Base-by-base conservation (phyloP, 176 grass and related monocot genomes). In the Pontederia crassipes region DNA sequence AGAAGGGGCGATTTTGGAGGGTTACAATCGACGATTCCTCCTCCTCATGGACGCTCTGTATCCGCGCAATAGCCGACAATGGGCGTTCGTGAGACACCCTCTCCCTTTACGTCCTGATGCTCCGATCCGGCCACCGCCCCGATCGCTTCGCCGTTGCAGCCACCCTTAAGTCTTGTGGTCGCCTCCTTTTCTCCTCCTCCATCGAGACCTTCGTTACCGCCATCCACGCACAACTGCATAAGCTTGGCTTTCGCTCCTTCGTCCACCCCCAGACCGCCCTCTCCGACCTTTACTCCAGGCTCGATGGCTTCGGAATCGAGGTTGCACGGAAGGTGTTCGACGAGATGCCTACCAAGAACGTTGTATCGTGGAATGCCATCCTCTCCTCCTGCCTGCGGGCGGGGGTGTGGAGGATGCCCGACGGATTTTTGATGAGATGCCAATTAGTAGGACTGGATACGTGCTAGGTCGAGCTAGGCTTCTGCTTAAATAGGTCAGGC, bases 211-310 rank as follows among this genome's bases (percentile, higher is more conserved):
- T 71, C 11, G 66, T 72, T 12, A 32, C 72, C 49, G 62, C 82
- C 60, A 55, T 89, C 72, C 89, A 93, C 40, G 77, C 71, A 9
- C 89, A 93, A 66, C 78, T 93, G 62, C 71, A 88, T 27, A 77
- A 77, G 57, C 48, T 88, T 35, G 84, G 89, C 11, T 84, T 87
- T 67, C 64, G 82, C 74, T 65, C 58, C 54, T 80, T 87, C 47
- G 72, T 79, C 4, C 87, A 93, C 63, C 84, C 84, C 12, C 74
- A 78, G 58, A 81, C 80, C 27, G 80, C 84, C 28, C 88, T 93
- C 51, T 63, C 67, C 1, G 62, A 84, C 55, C 28, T 79, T 28
- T 93, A 84, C 59, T 87, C 77, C 26, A 76, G 57, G 68, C 69
- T 84, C 51, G 52, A 64, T 46, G 59, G 61, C 10, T 58, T 61